Evolutionary conservation across 371 early-diverging fungal species (phyloP).

Genomic region (Mucor circinelloides): DNA sequence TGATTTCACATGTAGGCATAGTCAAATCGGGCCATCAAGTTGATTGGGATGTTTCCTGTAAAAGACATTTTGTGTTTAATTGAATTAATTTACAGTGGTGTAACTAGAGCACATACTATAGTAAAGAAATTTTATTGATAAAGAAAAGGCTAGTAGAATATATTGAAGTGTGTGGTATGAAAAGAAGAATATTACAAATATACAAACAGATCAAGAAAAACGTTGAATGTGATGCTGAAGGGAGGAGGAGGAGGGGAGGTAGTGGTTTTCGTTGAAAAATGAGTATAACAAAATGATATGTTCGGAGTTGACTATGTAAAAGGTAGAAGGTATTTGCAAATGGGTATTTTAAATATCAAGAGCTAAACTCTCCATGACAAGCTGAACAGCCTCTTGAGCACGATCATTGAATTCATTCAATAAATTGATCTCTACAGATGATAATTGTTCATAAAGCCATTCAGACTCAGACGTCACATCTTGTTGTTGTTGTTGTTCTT

Average conservation of each 20-base stretch:
- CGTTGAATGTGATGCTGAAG: neutral
- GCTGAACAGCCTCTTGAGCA: constrained; percentile 17
- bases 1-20: constrained; percentile 1
- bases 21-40: constrained; percentile 3
- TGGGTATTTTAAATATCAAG: constrained; percentile 16
- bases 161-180: neutral
- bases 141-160: neutral
- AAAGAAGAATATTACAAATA: constrained; percentile 1
- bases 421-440: constrained; percentile 16
- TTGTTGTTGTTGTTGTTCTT: neutral
- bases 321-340: neutral
- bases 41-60: constrained; percentile 8
- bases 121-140: neutral
- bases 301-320: neutral
- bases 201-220: neutral
- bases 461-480: constrained; percentile 14
- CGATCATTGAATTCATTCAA: constrained; percentile 29
- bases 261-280: neutral
- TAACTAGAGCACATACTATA: neutral
- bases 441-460: constrained; percentile 21
- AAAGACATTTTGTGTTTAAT: constrained; percentile 4
- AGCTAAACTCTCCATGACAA: constrained; percentile 23
- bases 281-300: neutral
- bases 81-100: constrained; percentile 1
- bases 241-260: no score